These are phyloP conservation scores for Vanilla planifolia DNA, from an alignment of 106 monocot genomes.

Conservation along the genomic window DNA sequence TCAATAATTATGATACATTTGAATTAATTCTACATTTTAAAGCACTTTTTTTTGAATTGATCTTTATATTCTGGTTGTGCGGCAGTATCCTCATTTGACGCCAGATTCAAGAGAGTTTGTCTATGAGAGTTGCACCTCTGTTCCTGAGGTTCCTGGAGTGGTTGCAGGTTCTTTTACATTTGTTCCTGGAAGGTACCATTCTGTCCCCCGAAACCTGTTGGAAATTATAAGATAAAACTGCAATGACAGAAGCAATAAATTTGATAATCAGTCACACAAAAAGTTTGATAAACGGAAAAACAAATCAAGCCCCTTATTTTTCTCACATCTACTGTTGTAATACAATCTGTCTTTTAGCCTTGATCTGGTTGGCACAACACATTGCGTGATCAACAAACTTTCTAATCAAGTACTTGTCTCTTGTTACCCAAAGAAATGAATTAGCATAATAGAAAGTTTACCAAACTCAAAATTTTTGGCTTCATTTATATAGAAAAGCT, in stretches of 20 bases:
- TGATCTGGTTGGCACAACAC: too few species aligned
- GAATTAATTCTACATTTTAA: not conserved
- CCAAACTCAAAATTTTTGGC: too few species aligned
- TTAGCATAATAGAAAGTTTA: too few species aligned
- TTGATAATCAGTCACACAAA: too few species aligned
- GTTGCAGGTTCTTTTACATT: constrained; percentile 89
- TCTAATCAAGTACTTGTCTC: too few species aligned
- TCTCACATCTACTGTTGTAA: too few species aligned
- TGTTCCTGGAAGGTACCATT: constrained; percentile 90
- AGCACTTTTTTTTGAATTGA: not conserved
- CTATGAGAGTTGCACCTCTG: constrained; percentile 70
- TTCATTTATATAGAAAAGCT: too few species aligned
- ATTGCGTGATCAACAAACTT: too few species aligned
- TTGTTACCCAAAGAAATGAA: too few species aligned
- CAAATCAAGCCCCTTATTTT: too few species aligned
- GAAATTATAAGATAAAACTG: not conserved
- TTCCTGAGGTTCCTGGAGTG: constrained; percentile 49
- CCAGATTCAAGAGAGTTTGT: constrained; percentile 69
- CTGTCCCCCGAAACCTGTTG: not conserved
- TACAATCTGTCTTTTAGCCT: not conserved
- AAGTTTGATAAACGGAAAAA: too few species aligned
- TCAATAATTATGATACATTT: not conserved
- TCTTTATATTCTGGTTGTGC: constrained; percentile 8
- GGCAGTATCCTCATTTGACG: constrained; percentile 65
- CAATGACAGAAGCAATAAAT: not conserved